A percentile compares a stretch with the other conserved stretches of the same genome.
phyloP scores from a whole-genome alignment of 2,329 filamentous ascomycete genomes.

The Basipetospora chlamydospora region DNA sequence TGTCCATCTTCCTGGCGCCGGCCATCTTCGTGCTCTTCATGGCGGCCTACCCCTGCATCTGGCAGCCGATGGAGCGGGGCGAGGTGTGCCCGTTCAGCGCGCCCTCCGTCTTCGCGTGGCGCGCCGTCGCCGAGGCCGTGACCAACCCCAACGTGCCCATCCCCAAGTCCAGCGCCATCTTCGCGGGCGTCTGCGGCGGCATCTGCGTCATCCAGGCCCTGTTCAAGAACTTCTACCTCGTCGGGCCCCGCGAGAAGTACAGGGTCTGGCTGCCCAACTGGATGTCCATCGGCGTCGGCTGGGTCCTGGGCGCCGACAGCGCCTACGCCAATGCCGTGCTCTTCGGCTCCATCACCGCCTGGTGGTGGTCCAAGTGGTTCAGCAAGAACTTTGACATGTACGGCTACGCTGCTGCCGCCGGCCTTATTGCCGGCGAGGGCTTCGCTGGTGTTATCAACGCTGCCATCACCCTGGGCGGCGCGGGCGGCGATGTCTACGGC shows the following conservation, averaged over 20 bases:
- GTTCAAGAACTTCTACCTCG: slow-evolving; percentile 37
- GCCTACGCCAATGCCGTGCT: slow-evolving; percentile 43
- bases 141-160: slow-evolving; percentile 42
- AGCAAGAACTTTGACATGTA: slow-evolving; percentile 37
- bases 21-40: slow-evolving; percentile 55
- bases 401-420: slow-evolving; percentile 44
- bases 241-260: slow-evolving; percentile 37
- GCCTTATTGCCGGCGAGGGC: slow-evolving; percentile 48
- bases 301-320: slow-evolving; percentile 38
- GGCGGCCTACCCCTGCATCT: slow-evolving; percentile 54
- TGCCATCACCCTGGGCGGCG: slow-evolving; percentile 20
- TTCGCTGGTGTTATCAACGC: slow-evolving; percentile 48
- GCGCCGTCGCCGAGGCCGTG: slow-evolving; percentile 47
- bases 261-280: slow-evolving; percentile 45
- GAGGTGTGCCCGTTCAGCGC: slow-evolving; percentile 42
- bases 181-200: slow-evolving; percentile 38
- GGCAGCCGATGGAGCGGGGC: slow-evolving; percentile 23
- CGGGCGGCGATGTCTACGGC: slow-evolving; percentile 9
- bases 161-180: slow-evolving; percentile 37
- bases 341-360: slow-evolving; percentile 37
- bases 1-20: slow-evolving; percentile 52
- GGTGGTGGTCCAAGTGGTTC: slow-evolving; percentile 38
- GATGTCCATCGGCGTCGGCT: slow-evolving; percentile 46
- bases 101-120: slow-evolving; percentile 52
- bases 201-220: slow-evolving; percentile 36